A percentile compares a stretch with the other conserved stretches of the same genome.
These are phyloP conservation scores for Blastobotrys persicus DNA, from an alignment of 1,139 yeast species.

Conservation along the genomic window DNA sequence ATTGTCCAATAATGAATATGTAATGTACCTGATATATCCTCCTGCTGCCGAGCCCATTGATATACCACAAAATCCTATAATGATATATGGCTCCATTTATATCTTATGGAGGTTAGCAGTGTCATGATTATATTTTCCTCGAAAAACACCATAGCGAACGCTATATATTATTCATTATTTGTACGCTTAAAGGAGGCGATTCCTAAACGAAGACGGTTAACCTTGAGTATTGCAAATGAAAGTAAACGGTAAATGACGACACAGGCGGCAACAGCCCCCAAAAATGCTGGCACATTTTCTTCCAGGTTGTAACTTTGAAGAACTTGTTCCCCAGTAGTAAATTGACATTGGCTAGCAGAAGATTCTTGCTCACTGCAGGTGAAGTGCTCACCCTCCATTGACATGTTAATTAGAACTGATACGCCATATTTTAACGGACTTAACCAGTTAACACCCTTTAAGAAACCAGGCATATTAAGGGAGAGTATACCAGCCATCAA, in stretches of 20 bases:
- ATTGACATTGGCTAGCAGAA: conserved; percentile 43
- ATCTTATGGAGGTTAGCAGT: no score
- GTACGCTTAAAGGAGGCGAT: conserved; percentile 5
- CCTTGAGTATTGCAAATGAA: conserved; percentile 36
- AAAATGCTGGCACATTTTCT: conserved; percentile 34
- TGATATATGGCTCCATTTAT: no score
- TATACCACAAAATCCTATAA: no score
- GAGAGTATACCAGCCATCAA: conserved; percentile 90
- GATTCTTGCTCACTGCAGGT: conserved; percentile 42
- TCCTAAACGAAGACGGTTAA: conserved; percentile 32
- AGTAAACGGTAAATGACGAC: conserved; percentile 38
- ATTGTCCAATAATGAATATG: no score
- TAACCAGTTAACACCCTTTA: conserved; percentile 66
- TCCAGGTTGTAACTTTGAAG: conserved; percentile 45
- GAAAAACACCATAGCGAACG: no score
- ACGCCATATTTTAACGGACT: conserved; percentile 73
- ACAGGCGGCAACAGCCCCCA: conserved; percentile 38
- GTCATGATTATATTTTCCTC: no score
- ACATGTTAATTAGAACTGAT: conserved; percentile 51
- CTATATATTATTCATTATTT: neutral
- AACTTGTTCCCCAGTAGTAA: conserved; percentile 51
- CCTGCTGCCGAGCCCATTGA: no score
- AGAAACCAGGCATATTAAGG: conserved; percentile 63
- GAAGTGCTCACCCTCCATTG: conserved; percentile 44
- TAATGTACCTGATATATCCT: no score